A percentile compares a stretch with the other conserved stretches of the same genome.
Conservation (phyloP, 192 early-diverging fungal genomes). For the Backusella psychrophila region DNA sequence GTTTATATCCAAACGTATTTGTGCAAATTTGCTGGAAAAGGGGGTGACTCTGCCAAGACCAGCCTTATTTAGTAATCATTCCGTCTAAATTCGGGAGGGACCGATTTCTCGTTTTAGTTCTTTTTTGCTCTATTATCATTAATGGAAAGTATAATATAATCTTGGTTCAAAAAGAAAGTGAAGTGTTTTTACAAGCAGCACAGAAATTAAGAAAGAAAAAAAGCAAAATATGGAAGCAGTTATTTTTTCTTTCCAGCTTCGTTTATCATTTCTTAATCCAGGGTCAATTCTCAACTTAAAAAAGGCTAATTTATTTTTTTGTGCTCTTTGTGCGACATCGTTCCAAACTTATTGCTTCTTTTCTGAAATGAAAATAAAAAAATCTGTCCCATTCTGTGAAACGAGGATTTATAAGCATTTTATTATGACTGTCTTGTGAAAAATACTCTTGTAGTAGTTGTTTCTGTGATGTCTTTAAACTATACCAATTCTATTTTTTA, state of each 20-base stretch:
- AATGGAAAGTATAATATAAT: neutral
- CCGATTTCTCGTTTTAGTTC: neutral
- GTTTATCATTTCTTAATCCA: neutral
- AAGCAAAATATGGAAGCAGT: neutral
- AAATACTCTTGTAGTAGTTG: neutral
- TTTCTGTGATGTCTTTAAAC: neutral
- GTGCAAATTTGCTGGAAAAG: slow-evolving; percentile 11
- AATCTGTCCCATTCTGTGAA: neutral
- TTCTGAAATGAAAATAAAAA: neutral
- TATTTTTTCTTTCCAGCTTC: neutral
- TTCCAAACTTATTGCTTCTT: slow-evolving; percentile 2
- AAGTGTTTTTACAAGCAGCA: neutral
- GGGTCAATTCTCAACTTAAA: slow-evolving; percentile 2
- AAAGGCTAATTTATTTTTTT: slow-evolving; percentile 1
- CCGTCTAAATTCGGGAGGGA: neutral
- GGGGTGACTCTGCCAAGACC: neutral
- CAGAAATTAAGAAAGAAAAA: neutral
- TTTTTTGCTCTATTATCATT: neutral
- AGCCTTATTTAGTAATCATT: neutral
- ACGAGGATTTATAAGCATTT: neutral
- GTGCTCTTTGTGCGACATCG: neutral
- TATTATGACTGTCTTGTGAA: neutral
- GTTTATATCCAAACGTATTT: slow-evolving; percentile 1
- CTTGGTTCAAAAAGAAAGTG: neutral
- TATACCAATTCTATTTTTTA: neutral